Base-by-base conservation (phyloP, 2,329 filamentous ascomycete genomes). In the Thelonectria rubi region DNA sequence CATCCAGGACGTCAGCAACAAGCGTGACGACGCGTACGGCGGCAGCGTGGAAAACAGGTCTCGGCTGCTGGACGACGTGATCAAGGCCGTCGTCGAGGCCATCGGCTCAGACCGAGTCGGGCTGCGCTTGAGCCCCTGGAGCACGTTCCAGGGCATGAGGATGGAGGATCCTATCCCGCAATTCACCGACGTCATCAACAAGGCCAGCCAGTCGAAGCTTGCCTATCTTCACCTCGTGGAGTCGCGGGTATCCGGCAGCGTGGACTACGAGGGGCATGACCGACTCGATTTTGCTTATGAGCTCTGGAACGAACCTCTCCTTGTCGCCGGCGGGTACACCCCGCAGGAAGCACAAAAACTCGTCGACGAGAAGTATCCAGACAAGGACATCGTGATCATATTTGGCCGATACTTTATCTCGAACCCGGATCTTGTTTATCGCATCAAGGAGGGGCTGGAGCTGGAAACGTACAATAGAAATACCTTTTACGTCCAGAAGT, bases 191-290 rank as follows among this genome's bases (percentile, higher is more conserved):
- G 71, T 90, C 8, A 79, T 87, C 43, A 68, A 76, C 32, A 79
- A 82, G 43, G 76, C 87, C 11, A 82, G 80, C 55, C 73, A 77
- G 24, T 72, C 88, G 1, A 79, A 82, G 1, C 76, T 91, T 14
- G 82, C 87, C 0, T 91, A 87, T 69, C 71, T 90, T 2, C 87
- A 90, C 71, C 60, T 90, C 0, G 76, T 91, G 8, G 87, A 91
- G 69, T 81, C 85, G 0, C 81, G 86, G 0, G 75, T 88, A 5
- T 73, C 77, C 0, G 82, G 82, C 0, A 74, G 70, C 48, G 68
- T 70, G 1, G 80, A 84, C 40, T 40, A 73, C 3, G 80, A 83
- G 1, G 73, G 60, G 0, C 50, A 24, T 2, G 76, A 77, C 14
- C 63, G 50, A 3, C 65, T 79, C 0, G 73, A 76, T 2, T 80